Conservation (phyloP, 305 asterid genomes). For the Fraxinus paxiana region DNA sequence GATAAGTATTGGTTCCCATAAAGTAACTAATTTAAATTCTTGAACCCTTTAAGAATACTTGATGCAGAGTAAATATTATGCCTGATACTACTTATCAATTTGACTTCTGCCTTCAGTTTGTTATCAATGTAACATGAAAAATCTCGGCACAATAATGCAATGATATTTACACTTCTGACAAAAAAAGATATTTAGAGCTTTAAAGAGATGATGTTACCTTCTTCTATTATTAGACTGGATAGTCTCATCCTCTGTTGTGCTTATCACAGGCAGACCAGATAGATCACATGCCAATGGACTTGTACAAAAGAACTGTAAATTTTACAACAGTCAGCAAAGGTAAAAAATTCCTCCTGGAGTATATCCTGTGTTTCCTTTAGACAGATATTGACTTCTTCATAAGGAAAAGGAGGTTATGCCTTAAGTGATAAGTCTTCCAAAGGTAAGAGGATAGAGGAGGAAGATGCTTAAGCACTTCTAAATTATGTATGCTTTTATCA, state of each 20-base stretch:
- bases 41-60: background rate
- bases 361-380: background rate
- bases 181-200: background rate
- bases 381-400: background rate
- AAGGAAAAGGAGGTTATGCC: background rate
- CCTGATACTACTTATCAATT: background rate
- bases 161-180: background rate
- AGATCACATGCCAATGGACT: constrained; percentile 58
- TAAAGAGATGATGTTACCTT: constrained; percentile 37
- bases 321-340: background rate
- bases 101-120: background rate
- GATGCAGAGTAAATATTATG: background rate
- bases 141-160: background rate
- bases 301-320: constrained; percentile 50
- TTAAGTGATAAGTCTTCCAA: background rate
- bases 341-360: background rate
- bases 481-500: background rate
- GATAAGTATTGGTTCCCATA: background rate
- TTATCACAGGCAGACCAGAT: constrained; percentile 42
- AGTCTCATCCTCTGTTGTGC: constrained; percentile 29
- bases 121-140: background rate
- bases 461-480: background rate
- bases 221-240: constrained; percentile 33
- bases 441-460: background rate
- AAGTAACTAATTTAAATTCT: background rate